Evolutionary conservation across 208 protist species (phyloP).

Genomic region (Leishmania tropica): DNA sequence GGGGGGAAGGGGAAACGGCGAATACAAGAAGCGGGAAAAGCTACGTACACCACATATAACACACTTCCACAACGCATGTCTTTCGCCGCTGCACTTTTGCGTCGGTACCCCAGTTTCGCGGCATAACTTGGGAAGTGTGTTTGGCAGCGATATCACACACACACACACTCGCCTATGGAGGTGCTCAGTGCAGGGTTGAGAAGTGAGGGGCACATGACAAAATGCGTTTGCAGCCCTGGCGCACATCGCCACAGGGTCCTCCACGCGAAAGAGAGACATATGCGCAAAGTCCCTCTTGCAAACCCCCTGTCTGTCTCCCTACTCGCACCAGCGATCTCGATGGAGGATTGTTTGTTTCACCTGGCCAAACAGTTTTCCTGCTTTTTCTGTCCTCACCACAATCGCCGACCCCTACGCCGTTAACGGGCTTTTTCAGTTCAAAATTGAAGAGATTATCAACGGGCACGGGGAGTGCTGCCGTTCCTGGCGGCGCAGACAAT

Average conservation of each 20-base stretch:
- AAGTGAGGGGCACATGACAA: not conserved
- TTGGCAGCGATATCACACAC: not conserved
- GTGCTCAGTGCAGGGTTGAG: too few species aligned
- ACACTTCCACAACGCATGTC: not conserved
- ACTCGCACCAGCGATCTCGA: not conserved
- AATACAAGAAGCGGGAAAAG: constrained; percentile 18
- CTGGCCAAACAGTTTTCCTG: constrained; percentile 2
- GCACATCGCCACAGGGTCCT: not conserved
- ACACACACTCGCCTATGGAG: not conserved
- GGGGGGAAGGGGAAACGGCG: not conserved
- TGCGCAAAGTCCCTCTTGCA: not conserved
- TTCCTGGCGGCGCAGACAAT: not conserved
- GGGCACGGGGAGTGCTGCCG: not conserved
- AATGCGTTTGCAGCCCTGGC: not conserved
- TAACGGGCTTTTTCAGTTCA: not conserved
- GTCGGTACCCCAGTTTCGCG: not conserved
- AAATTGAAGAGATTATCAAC: constrained; percentile 9
- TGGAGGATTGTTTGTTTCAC: not conserved
- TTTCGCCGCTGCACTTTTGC: not conserved
- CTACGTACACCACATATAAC: not conserved
- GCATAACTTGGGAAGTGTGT: not conserved
- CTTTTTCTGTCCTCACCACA: constrained; percentile 21
- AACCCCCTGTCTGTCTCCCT: not conserved
- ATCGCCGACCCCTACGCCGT: not conserved
- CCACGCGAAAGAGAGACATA: constrained; percentile 7